Conservation (phyloP, 192 early-diverging fungal genomes). For the Entomortierella beljakovae region DNA sequence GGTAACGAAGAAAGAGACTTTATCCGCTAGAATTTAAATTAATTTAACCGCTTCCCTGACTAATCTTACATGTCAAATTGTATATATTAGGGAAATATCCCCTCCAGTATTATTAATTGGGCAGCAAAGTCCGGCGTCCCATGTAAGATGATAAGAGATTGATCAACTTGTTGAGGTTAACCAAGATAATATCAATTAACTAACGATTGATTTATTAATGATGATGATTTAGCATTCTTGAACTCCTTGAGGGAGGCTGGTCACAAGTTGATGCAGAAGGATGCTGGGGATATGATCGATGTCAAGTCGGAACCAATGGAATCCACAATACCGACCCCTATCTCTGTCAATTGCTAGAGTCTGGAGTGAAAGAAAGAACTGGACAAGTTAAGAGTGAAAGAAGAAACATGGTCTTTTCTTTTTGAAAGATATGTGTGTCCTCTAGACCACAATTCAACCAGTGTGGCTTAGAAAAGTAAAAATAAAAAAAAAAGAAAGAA, state of each 20-base stretch:
- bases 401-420: not conserved
- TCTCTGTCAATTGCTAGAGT: constrained; percentile 15
- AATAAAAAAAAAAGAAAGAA: not conserved
- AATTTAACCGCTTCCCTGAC: no score
- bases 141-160: constrained; percentile 3
- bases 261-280: constrained; percentile 29
- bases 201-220: not conserved
- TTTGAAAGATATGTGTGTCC: no score
- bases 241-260: constrained; percentile 31
- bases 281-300: not conserved
- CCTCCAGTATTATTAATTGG: constrained; percentile 43
- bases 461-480: no score
- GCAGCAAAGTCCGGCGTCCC: constrained; percentile 42
- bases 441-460: no score
- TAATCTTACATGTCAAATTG: no score
- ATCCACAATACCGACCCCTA: not conserved
- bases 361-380: not conserved
- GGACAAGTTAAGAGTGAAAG: no score
- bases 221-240: constrained; percentile 19
- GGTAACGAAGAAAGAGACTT: constrained; percentile 35
- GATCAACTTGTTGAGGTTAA: not conserved
- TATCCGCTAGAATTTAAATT: not conserved
- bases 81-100: constrained; percentile 37
- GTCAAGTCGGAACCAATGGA: constrained; percentile 14
- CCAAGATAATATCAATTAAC: no score